Conservation (phyloP, 2,329 filamentous ascomycete genomes). For the Colletotrichum graminicola region DNA sequence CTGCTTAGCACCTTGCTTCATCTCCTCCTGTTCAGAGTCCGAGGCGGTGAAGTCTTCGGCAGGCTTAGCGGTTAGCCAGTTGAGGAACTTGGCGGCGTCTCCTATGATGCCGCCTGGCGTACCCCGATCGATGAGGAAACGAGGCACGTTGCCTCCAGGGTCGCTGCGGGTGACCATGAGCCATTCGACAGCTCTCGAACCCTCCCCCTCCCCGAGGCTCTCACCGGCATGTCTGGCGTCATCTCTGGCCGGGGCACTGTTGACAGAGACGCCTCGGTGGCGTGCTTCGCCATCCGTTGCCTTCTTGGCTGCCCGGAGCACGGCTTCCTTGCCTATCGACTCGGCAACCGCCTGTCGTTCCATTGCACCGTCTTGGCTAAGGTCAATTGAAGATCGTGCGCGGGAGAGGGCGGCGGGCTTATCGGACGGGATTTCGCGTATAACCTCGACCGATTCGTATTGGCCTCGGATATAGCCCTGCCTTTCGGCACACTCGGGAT, state of each 20-base stretch:
- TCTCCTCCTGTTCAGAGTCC: slow-evolving; percentile 30
- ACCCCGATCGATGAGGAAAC: slow-evolving; percentile 91
- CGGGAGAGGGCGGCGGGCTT: slow-evolving; percentile 54
- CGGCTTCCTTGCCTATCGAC: slow-evolving; percentile 55
- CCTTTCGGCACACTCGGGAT: slow-evolving; percentile 78
- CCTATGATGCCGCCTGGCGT: slow-evolving; percentile 84
- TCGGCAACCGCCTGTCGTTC: slow-evolving; percentile 47
- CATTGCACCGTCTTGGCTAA: slow-evolving; percentile 51
- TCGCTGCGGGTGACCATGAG: slow-evolving; percentile 93
- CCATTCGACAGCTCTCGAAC: slow-evolving; percentile 78
- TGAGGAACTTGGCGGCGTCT: slow-evolving; percentile 84
- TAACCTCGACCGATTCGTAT: slow-evolving; percentile 93
- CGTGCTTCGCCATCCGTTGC: slow-evolving; percentile 50
- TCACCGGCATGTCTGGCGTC: slow-evolving; percentile 47
- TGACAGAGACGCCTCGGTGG: slow-evolving; percentile 41
- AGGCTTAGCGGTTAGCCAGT: slow-evolving; percentile 71
- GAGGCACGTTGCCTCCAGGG: slow-evolving; percentile 87
- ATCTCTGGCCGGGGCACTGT: slow-evolving; percentile 40
- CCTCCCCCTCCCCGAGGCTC: slow-evolving; percentile 46
- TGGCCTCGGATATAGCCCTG: slow-evolving; percentile 83
- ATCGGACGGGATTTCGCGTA: slow-evolving; percentile 80
- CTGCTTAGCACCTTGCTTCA: slow-evolving; percentile 46
- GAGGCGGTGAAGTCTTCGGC: slow-evolving; percentile 51
- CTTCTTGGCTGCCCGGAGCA: slow-evolving; percentile 50
- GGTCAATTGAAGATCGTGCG: slow-evolving; percentile 59